Evolutionary conservation across 2,329 filamentous ascomycete genomes (phyloP).

Genomic region (Fusarium newnesense): DNA sequence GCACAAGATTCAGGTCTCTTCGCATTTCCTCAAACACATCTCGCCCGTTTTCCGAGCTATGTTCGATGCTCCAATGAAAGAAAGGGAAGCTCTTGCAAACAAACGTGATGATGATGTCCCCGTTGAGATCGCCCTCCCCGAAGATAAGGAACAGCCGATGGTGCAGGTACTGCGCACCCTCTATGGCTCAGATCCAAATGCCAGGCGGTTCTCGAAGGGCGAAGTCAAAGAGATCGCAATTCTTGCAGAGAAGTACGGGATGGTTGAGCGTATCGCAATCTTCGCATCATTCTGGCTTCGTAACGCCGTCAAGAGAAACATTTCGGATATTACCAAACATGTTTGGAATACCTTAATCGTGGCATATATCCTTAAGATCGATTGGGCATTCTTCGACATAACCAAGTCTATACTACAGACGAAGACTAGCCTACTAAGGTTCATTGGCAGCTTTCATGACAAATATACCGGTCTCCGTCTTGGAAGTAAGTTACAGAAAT

Average conservation of each 20-base stretch:
- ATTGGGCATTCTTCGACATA: not conserved
- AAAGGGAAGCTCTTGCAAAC: not conserved
- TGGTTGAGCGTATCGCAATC: accelerated
- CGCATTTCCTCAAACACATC: not conserved
- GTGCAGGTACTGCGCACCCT: accelerated
- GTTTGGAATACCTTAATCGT: not conserved
- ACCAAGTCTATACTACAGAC: not conserved
- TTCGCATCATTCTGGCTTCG: not conserved
- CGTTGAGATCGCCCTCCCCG: not conserved
- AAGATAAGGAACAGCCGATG: not conserved
- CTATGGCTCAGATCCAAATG: not conserved
- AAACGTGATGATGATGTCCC: accelerated
- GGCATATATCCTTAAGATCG: not conserved
- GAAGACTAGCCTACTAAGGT: not conserved
- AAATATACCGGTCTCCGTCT: not conserved
- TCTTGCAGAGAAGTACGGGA: not conserved
- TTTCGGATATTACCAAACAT: accelerated
- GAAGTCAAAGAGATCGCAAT: not conserved
- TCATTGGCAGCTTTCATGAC: not conserved
- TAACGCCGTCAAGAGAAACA: accelerated
- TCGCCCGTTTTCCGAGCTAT: not conserved
- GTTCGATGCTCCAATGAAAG: not conserved
- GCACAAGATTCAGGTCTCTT: not conserved
- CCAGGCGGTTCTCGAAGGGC: accelerated
- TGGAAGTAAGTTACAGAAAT: not conserved